Base-by-base conservation (phyloP, 2,329 filamentous ascomycete genomes). In the Calonectria pauciramosa region DNA sequence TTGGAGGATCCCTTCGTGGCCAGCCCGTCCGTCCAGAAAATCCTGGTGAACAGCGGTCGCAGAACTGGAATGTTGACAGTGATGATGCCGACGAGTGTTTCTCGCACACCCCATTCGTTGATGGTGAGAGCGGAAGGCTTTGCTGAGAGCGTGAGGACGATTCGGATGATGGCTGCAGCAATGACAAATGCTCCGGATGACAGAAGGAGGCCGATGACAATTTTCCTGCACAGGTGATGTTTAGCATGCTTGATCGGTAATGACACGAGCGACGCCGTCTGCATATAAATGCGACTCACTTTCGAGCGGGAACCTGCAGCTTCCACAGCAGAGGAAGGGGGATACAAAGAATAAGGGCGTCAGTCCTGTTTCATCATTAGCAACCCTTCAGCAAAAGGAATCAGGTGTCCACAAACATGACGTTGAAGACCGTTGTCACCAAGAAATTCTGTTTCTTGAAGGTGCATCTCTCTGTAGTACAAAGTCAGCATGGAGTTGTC, bases 71-170 rank as follows among this genome's bases (percentile, higher is more conserved):
- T 75, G 68, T 85, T 86, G 71, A 86, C 84, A 18, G 83, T 82
- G 44, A 87, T 82, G 32, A 86, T 84, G 20, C 83, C 84, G 44
- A 86, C 84, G 56, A 87, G 84, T 70, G 79, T 83, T 30, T 82
- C 80, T 0, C 81, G 80, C 6, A 82, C 80, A 1, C 80, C 80
- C 80, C 79, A 82, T 51, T 68, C 54, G 73, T 80, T 82, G 41
- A 82, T 74, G 0, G 78, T 80, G 0, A 80, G 73, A 1, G 78
- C 79, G 1, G 78, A 81, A 14, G 78, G 74, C 8, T 77, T 78
- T 4, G 78, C 73, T 7, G 79, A 76, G 0, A 82, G 56, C 0
- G 78, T 81, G 0, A 82, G 44, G 14, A 80, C 73, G 5, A 77
- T 74, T 0, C 78, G 75, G 13, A 74, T 82, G 18, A 82, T 77